These are phyloP conservation scores for Fusarium mundagurra DNA, from an alignment of 2,329 filamentous ascomycete genomes.

Conservation along the genomic window DNA sequence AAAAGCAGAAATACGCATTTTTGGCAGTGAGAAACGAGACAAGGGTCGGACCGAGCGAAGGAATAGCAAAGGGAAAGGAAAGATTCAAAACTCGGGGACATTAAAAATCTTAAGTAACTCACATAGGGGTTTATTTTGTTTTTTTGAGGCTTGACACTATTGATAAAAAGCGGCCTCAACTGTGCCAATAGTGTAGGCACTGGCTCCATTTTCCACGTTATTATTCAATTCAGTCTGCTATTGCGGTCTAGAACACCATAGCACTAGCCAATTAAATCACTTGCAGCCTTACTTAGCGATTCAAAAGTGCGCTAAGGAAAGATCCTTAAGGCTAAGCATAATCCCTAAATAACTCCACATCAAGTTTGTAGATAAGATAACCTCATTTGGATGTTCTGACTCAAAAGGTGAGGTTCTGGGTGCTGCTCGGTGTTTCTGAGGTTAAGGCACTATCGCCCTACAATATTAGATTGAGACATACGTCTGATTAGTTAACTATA, in stretches of 20 bases:
- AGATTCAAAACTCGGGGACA: not conserved
- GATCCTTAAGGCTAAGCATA: not conserved
- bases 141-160: not conserved
- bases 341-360: not conserved
- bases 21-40: not conserved
- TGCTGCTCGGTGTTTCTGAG: not conserved
- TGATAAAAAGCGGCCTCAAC: not conserved
- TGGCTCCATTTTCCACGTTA: not conserved
- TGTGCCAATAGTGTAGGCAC: not conserved
- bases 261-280: not conserved
- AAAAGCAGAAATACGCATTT: not conserved
- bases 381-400: not conserved
- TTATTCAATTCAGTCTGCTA: fast-evolving
- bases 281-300: fast-evolving
- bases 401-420: too few species aligned
- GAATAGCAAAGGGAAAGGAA: not conserved
- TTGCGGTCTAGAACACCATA: not conserved
- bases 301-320: not conserved
- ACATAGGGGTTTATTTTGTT: not conserved
- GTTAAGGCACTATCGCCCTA: not conserved
- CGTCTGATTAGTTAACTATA: fast-evolving
- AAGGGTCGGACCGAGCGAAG: fast-evolving
- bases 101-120: fast-evolving
- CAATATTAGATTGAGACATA: not conserved
- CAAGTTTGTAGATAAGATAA: fast-evolving